These are phyloP conservation scores for Tieghemostelium lacteum DNA, from an alignment of 78 protist genomes.

Conservation along the genomic window DNA sequence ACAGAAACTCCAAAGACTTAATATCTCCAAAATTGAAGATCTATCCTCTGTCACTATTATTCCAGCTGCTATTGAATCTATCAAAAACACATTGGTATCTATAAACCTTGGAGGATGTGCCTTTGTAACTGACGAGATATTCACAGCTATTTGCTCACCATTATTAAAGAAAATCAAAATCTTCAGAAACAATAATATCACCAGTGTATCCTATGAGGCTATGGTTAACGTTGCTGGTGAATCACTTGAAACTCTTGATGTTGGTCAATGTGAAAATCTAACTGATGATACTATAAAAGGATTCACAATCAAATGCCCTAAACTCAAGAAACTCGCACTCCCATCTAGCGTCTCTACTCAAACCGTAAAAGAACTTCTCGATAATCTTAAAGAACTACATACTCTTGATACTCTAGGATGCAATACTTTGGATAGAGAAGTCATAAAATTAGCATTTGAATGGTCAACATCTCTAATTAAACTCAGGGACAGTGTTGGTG, in stretches of 20 bases:
- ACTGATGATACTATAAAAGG: not conserved
- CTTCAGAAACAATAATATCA: constrained; percentile 1
- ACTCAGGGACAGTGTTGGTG: not conserved
- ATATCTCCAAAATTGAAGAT: not conserved
- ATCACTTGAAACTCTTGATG: constrained; percentile 32
- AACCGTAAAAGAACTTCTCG: not conserved
- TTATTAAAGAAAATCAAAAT: constrained; percentile 1
- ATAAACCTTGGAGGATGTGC: constrained; percentile 10
- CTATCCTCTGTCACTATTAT: too few species aligned
- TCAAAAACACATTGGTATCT: too few species aligned
- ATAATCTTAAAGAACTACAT: not conserved
- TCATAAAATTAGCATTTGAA: constrained; percentile 2
- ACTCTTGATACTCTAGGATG: constrained; percentile 12
- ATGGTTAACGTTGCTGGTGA: not conserved
- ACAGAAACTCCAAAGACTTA: too few species aligned
- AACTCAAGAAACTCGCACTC: not conserved
- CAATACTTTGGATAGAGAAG: not conserved
- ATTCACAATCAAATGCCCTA: not conserved
- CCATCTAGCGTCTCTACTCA: not conserved
- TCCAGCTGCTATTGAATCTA: too few species aligned
- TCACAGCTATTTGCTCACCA: not conserved
- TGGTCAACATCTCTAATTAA: not conserved
- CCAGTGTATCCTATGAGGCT: not conserved
- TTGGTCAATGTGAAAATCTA: not conserved
- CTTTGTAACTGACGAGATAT: not conserved